phyloP scores from a whole-genome alignment of 257 asterid species.

The Rubia yunnanensis region DNA sequence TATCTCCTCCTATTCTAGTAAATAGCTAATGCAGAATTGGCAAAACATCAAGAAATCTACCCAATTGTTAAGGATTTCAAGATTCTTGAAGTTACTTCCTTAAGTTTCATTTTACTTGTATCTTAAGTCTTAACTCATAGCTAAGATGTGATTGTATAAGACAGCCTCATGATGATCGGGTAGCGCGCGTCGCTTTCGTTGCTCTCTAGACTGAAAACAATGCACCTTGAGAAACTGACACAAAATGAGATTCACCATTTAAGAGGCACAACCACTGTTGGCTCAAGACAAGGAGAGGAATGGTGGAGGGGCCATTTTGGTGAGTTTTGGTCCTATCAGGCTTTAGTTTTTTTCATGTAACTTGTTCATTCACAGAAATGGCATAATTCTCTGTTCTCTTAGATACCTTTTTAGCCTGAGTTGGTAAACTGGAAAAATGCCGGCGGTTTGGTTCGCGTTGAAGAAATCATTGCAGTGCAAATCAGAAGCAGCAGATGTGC shows the following conservation, averaged over 20 bases:
- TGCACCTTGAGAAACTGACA: constrained; percentile 19
- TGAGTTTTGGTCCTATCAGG: constrained; percentile 12
- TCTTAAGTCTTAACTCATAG: neutral
- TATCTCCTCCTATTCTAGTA: too few species aligned
- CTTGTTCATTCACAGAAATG: neutral
- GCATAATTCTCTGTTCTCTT: neutral
- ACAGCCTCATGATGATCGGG: neutral
- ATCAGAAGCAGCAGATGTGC: constrained; percentile 44
- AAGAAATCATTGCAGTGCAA: constrained; percentile 63
- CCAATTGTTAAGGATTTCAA: too few species aligned
- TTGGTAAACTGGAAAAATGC: constrained; percentile 33
- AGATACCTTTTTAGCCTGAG: neutral
- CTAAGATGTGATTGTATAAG: neutral
- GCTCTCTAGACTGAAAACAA: constrained; percentile 14
- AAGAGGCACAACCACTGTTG: constrained; percentile 2
- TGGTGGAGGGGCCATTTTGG: constrained; percentile 18
- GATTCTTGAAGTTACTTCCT: constrained; percentile 5
- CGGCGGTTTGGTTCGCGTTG: constrained; percentile 73
- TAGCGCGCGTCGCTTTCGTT: constrained; percentile 25
- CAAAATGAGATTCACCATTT: constrained; percentile 1
- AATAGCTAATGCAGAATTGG: neutral
- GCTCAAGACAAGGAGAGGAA: constrained; percentile 22
- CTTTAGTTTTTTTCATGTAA: constrained; percentile 14
- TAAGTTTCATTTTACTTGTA: neutral
- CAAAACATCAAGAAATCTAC: too few species aligned